These are phyloP conservation scores for Gymnopus androsaceus DNA, from an alignment of 1,284 basidiomycete genomes.

Conservation along the genomic window DNA sequence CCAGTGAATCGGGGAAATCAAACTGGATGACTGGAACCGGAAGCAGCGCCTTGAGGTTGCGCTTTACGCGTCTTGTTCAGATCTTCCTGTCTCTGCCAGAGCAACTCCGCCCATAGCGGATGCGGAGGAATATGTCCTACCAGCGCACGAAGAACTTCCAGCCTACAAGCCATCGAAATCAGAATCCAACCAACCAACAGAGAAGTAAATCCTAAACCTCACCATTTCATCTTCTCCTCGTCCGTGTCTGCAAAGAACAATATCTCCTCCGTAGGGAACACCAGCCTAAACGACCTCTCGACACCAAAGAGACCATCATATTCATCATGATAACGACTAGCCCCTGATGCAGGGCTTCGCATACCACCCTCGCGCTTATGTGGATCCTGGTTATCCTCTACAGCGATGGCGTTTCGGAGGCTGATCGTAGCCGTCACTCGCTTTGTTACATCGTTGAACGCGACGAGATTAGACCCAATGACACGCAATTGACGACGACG, in stretches of 20 bases:
- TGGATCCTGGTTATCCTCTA: conserved; percentile 76
- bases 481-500: conserved; percentile 85
- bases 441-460: conserved; percentile 94
- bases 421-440: conserved; percentile 90
- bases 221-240: conserved; percentile 88
- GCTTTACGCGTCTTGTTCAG: conserved; percentile 28
- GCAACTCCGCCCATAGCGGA: conserved; percentile 86
- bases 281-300: conserved; percentile 84
- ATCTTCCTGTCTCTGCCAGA: conserved; percentile 75
- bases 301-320: conserved; percentile 76
- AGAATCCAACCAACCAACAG: not conserved
- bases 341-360: conserved; percentile 45
- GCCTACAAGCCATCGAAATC: conserved; percentile 47
- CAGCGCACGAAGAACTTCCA: conserved; percentile 77
- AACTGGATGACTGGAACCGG: not conserved
- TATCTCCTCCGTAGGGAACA: conserved; percentile 85
- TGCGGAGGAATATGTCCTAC: conserved; percentile 87
- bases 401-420: conserved; percentile 77
- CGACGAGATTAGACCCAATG: conserved; percentile 84
- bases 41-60: not conserved
- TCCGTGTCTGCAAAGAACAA: conserved; percentile 91
- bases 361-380: conserved; percentile 34
- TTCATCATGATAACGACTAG: conserved; percentile 52
- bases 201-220: conserved; percentile 28
- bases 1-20: not conserved